Evolutionary conservation across 495 filamentous ascomycete species (phyloP).

Genomic region (Friedmanniomyces endolithicus): DNA sequence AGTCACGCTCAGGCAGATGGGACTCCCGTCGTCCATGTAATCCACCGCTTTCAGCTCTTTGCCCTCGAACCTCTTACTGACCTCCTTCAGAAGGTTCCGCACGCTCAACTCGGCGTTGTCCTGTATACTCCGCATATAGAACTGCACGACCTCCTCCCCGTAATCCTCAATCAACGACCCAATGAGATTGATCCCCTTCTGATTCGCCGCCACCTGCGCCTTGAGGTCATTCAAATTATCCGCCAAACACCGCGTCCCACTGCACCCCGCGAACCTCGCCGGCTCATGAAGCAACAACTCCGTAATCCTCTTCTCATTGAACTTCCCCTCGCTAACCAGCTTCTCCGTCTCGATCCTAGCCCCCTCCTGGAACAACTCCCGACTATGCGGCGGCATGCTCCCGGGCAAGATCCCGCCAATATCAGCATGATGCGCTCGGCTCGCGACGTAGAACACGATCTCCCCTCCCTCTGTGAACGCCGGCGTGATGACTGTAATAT

Average conservation of each 20-base stretch:
- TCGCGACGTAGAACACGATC: conserved; percentile 95
- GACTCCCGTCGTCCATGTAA: conserved; percentile 88
- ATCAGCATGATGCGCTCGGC: conserved; percentile 89
- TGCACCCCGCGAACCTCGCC: conserved; percentile 73
- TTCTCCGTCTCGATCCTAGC: conserved; percentile 90
- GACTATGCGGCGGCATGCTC: conserved; percentile 91
- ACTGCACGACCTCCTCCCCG: conserved; percentile 78
- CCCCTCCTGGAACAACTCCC: conserved; percentile 88
- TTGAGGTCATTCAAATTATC: conserved; percentile 96
- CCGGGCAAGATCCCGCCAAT: conserved; percentile 94
- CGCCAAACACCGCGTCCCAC: conserved; percentile 75
- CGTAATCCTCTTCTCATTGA: conserved; percentile 77
- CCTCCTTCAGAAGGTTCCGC: conserved; percentile 66
- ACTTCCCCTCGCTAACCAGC: conserved; percentile 76
- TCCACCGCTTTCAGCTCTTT: conserved; percentile 63
- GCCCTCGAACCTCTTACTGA: conserved; percentile 65
- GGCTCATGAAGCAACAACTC: conserved; percentile 76
- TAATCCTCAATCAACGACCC: conserved; percentile 76
- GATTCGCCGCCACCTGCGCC: conserved; percentile 90
- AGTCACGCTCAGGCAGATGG: conserved; percentile 69
- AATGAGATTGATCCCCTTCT: conserved; percentile 89
- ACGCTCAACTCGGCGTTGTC: conserved; percentile 82
- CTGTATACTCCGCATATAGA: conserved; percentile 93
- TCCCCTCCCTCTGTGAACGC: conserved; percentile 67
- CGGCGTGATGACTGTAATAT: conserved; percentile 89